Conservation (phyloP, 106 monocot genomes). For the Dendrobium officinale region DNA sequence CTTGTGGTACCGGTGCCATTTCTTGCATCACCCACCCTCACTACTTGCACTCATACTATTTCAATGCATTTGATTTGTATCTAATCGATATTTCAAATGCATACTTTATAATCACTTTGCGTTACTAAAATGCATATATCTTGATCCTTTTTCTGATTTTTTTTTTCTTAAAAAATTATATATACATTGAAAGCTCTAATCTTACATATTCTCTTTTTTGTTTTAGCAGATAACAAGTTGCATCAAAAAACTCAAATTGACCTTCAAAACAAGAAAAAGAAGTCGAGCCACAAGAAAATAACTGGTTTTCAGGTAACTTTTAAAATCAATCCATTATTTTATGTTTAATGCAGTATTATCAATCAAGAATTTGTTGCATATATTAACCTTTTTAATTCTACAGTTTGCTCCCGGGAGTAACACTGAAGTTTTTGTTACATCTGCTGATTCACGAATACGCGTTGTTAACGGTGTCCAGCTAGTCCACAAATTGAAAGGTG, state of each 20-base stretch:
- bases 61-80: too few relatives aligned
- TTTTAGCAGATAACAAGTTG: conserved; percentile 57
- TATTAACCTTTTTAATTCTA: too few relatives aligned
- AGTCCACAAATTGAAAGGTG: conserved; percentile 91
- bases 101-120: too few relatives aligned
- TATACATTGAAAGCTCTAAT: neutral
- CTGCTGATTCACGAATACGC: conserved; percentile 89
- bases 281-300: conserved; percentile 62
- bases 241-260: conserved; percentile 55
- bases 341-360: too few relatives aligned
- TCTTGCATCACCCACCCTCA: too few relatives aligned
- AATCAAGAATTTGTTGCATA: too few relatives aligned
- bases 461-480: conserved; percentile 71
- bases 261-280: conserved; percentile 78
- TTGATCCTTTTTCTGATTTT: neutral
- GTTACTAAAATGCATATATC: neutral
- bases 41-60: too few relatives aligned
- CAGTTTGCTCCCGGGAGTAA: conserved; percentile 41
- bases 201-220: neutral
- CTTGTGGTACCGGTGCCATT: too few relatives aligned
- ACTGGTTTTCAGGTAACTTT: conserved; percentile 73
- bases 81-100: too few relatives aligned
- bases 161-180: neutral
- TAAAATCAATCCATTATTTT: too few relatives aligned
- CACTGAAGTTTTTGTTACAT: conserved; percentile 75